Conservation (phyloP, 345 rosid species). For the Sapria himalayana region DNA sequence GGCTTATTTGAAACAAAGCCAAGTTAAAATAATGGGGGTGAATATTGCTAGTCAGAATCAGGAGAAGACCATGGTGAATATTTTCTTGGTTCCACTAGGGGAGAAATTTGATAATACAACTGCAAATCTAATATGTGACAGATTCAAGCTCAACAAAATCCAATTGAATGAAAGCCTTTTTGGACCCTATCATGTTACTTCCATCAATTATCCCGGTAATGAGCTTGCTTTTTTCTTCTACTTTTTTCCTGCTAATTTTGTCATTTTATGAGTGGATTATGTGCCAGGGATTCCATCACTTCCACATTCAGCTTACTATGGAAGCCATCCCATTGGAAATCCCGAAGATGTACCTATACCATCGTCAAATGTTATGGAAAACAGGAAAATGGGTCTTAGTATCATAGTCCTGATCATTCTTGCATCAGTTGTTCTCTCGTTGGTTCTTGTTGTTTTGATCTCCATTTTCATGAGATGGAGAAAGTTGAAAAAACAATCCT, state of each 20-base stretch:
- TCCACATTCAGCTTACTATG: conserved; percentile 30
- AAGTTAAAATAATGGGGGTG: conserved; percentile 97
- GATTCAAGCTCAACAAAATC: conserved; percentile 54
- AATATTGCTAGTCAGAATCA: conserved; percentile 84
- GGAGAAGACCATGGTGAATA: conserved; percentile 63
- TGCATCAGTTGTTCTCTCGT: conserved; percentile 57
- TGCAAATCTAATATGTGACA: conserved; percentile 55
- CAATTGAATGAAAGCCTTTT: conserved; percentile 58
- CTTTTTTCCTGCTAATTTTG: conserved; percentile 2
- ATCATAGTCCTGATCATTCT: conserved; percentile 50
- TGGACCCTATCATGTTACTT: conserved; percentile 60
- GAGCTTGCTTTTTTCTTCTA: conserved; percentile 7
- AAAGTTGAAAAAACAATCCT: conserved; percentile 64
- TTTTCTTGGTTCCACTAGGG: conserved; percentile 89
- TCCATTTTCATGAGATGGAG: conserved; percentile 53
- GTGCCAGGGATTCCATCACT: conserved; percentile 68
- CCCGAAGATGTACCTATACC: conserved; percentile 50
- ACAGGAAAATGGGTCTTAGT: conserved; percentile 46
- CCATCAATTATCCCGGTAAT: conserved; percentile 77
- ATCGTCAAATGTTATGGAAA: conserved; percentile 40
- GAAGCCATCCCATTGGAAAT: conserved; percentile 49
- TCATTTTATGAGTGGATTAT: conserved; percentile 8
- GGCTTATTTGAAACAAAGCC: conserved; percentile 84
- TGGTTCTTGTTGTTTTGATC: conserved; percentile 57
- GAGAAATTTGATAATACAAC: conserved; percentile 96